Percentiles rank a stretch among this genome's conserved stretches.
Conservation (phyloP, 1,139 yeast species). For the Yamadazyma spencermartinsiae region DNA sequence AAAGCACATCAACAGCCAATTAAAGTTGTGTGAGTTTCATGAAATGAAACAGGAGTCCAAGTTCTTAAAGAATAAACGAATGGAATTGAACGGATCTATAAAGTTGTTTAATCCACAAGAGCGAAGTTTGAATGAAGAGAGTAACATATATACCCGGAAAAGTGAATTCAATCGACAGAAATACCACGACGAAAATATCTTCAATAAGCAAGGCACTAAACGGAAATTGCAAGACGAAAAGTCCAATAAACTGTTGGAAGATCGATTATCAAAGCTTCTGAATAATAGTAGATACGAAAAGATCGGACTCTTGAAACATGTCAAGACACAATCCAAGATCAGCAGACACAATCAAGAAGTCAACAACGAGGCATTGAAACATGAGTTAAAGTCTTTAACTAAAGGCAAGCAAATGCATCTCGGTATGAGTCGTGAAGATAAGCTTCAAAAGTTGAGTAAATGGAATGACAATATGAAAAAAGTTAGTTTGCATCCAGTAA, state of each 20-base stretch:
- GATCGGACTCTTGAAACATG: slow-evolving; percentile 14
- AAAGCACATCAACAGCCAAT: slow-evolving; percentile 12
- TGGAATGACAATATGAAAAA: slow-evolving; percentile 13
- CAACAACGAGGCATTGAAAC: slow-evolving; percentile 5
- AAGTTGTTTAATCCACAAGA: slow-evolving; percentile 41
- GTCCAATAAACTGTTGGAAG: slow-evolving; percentile 36
- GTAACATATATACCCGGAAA: slow-evolving; percentile 18
- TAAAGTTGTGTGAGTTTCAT: slow-evolving; percentile 18
- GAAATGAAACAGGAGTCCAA: slow-evolving; percentile 16
- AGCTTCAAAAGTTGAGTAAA: slow-evolving; percentile 11
- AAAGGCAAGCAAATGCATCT: slow-evolving; percentile 13
- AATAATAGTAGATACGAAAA: slow-evolving; percentile 13
- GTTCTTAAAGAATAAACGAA: slow-evolving; percentile 41
- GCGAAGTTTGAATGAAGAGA: slow-evolving; percentile 28
- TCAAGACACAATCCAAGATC: slow-evolving; percentile 3
- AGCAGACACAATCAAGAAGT: slow-evolving; percentile 1
- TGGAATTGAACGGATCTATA: slow-evolving; percentile 71
- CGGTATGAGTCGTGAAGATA: slow-evolving; percentile 16
- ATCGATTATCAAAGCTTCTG: slow-evolving; percentile 24
- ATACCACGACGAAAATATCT: slow-evolving; percentile 48
- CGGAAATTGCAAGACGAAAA: slow-evolving; percentile 32
- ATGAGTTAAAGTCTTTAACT: slow-evolving; percentile 13
- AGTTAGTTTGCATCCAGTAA: slow-evolving; percentile 1
- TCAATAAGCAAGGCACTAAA: slow-evolving; percentile 35
- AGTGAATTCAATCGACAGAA: slow-evolving; percentile 20